phyloP scores from a whole-genome alignment of 345 rosid genomes.

The Heritiera fomes region DNA sequence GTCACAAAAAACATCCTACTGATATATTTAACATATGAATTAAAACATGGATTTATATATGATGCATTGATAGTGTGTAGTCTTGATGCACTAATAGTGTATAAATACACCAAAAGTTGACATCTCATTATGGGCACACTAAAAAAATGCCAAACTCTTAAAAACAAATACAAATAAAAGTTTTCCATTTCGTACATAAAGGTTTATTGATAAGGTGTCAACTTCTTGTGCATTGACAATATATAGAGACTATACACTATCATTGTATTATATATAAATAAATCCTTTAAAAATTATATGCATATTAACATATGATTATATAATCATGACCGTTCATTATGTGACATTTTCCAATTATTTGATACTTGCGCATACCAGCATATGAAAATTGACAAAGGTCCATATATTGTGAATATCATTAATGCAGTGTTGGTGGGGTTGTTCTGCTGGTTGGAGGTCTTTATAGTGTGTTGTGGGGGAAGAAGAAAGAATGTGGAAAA shows the following conservation, averaged over 20 bases:
- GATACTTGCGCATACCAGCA: neutral
- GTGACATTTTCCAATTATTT: neutral
- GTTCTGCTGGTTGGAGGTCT: slow-evolving; percentile 73
- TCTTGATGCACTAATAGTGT: no score
- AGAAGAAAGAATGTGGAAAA: slow-evolving; percentile 51
- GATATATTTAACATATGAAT: neutral
- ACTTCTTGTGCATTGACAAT: no score
- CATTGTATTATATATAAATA: no score
- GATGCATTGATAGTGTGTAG: no score
- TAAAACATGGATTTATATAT: no score
- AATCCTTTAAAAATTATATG: neutral
- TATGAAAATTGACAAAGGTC: neutral
- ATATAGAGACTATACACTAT: no score
- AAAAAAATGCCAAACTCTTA: no score
- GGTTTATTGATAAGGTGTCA: no score
- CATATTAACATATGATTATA: neutral
- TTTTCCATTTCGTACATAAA: no score
- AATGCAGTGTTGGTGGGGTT: slow-evolving; percentile 74
- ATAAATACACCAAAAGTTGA: no score
- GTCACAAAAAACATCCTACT: neutral
- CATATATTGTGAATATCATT: neutral
- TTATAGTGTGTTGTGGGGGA: slow-evolving; percentile 81
- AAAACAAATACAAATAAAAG: no score
- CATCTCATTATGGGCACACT: no score
- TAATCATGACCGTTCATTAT: neutral